These are phyloP conservation scores for Mallotus japonicus DNA, from an alignment of 441 rosid species.

Conservation along the genomic window DNA sequence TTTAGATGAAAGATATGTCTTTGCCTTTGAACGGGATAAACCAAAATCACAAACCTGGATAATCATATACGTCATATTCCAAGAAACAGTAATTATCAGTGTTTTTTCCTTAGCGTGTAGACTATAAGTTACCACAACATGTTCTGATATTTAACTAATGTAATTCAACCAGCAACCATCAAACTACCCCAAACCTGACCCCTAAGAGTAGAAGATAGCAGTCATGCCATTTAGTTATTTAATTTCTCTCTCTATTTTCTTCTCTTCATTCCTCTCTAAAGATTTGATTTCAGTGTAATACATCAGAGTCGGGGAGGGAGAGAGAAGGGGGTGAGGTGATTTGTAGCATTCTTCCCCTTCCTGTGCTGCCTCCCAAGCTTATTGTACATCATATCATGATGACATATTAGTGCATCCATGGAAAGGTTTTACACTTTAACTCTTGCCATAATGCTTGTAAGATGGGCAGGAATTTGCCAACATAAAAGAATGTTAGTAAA, in stretches of 20 bases:
- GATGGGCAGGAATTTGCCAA: background rate
- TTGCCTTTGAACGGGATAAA: conserved; percentile 84
- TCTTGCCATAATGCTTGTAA: background rate
- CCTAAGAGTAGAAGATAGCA: background rate
- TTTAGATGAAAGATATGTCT: conserved; percentile 84
- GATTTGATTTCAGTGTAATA: background rate
- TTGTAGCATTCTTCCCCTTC: background rate
- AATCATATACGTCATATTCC: conserved; percentile 19
- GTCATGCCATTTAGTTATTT: background rate
- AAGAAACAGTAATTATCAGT: background rate
- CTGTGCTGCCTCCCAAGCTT: background rate
- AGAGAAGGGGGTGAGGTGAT: background rate
- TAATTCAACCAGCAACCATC: background rate
- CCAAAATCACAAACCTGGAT: conserved; percentile 95
- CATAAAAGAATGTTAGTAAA: background rate
- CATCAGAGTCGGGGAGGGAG: background rate
- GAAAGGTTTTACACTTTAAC: background rate
- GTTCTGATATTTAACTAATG: background rate
- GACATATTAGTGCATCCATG: background rate
- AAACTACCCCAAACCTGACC: background rate
- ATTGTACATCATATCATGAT: background rate
- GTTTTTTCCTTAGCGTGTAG: background rate
- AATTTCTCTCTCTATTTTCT: background rate
- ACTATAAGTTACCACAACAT: background rate
- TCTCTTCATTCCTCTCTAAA: background rate